These are phyloP conservation scores for Collybiopsis luxurians DNA, from an alignment of 768 basidiomycete species.

Conservation along the genomic window DNA sequence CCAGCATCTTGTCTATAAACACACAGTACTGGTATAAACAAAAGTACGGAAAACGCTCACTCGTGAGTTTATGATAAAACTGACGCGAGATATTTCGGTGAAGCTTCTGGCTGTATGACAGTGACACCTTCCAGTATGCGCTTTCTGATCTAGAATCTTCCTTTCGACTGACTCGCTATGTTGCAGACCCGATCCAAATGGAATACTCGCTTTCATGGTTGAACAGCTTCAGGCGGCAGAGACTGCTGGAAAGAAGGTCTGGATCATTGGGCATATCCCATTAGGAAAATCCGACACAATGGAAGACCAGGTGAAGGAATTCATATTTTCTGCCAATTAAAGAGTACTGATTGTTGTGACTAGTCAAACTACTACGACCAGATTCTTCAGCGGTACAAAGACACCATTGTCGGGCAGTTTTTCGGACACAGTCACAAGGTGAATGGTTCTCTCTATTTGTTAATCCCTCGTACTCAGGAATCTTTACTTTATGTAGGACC, in stretches of 20 bases:
- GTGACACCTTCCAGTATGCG: slow-evolving; percentile 27
- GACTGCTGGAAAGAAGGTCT: slow-evolving; percentile 30
- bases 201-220: slow-evolving; percentile 36
- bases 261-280: slow-evolving; percentile 39
- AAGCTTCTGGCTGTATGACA: slow-evolving; percentile 40
- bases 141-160: neutral
- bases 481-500: slow-evolving; percentile 20
- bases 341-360: neutral
- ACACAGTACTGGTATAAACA: slow-evolving; percentile 38
- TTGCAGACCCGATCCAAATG: slow-evolving; percentile 36
- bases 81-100: neutral
- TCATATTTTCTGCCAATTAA: neutral
- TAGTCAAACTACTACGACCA: slow-evolving; percentile 42
- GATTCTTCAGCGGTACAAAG: slow-evolving; percentile 36
- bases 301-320: slow-evolving; percentile 15
- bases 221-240: slow-evolving; percentile 36
- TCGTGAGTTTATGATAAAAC: neutral
- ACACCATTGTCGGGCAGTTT: slow-evolving; percentile 38
- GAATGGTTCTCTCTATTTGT: neutral
- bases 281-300: slow-evolving; percentile 27
- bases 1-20: slow-evolving; percentile 37
- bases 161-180: neutral
- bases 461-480: neutral
- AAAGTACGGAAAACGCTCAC: slow-evolving; percentile 23
- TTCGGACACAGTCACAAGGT: slow-evolving; percentile 40